Percentiles rank a stretch among this genome's conserved stretches.
phyloP scores from a whole-genome alignment of 495 filamentous ascomycete species.

The Lophiotrema nucula region DNA sequence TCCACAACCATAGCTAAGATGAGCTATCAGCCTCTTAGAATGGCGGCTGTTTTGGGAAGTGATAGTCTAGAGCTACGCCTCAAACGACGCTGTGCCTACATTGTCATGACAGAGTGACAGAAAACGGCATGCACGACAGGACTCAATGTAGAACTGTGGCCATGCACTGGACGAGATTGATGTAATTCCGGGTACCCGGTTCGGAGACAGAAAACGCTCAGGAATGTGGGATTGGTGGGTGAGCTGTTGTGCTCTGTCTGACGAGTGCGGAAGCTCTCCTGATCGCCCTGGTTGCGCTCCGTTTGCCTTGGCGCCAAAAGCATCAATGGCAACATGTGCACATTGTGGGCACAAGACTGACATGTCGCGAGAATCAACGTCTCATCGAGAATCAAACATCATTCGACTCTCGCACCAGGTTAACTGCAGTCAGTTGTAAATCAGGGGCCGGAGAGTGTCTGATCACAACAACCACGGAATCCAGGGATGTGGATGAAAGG shows the following conservation, averaged over 20 bases:
- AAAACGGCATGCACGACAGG: conserved; percentile 35
- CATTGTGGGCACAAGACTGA: too few species aligned
- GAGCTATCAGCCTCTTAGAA: background rate
- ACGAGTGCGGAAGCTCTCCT: too few species aligned
- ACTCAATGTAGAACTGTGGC: conserved; percentile 14
- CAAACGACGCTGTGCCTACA: conserved; percentile 18
- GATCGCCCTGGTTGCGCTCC: too few species aligned
- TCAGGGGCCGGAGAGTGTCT: too few species aligned
- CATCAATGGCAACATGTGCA: too few species aligned
- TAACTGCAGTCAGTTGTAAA: too few species aligned
- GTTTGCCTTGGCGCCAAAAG: too few species aligned
- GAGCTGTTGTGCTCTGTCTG: conserved; percentile 2
- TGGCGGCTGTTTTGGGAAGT: background rate
- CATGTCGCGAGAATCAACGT: too few species aligned
- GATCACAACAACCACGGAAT: too few species aligned
- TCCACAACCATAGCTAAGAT: conserved; percentile 2
- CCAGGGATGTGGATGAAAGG: too few species aligned
- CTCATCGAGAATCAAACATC: too few species aligned
- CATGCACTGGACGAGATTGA: conserved; percentile 10
- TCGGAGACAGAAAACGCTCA: background rate
- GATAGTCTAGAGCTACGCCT: background rate
- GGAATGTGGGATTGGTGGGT: background rate
- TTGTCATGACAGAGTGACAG: conserved; percentile 29
- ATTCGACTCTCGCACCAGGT: too few species aligned
- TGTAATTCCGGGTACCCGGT: conserved; percentile 18